A percentile compares a stretch with the other conserved stretches of the same genome.
Evolutionary conservation across 176 grass and related monocot species (phyloP).

Genomic region (Bonia amplexicaulis): DNA sequence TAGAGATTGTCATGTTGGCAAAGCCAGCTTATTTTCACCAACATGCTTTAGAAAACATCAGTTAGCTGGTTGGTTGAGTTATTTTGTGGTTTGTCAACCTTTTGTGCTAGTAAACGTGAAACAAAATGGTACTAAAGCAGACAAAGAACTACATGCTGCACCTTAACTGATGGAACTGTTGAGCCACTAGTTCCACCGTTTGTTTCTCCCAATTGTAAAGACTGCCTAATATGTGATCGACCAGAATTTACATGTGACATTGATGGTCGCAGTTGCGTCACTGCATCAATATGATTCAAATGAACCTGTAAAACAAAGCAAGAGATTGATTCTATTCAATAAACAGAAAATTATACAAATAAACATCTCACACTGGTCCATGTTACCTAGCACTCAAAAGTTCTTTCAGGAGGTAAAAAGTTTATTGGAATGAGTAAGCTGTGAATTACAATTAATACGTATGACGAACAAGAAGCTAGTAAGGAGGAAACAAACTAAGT

Average conservation of each 20-base stretch:
- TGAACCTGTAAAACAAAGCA: slow-evolving; percentile 58
- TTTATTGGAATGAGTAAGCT: neutral
- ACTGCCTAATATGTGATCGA: slow-evolving; percentile 27
- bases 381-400: neutral
- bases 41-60: neutral
- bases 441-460: neutral
- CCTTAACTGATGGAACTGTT: slow-evolving; percentile 22
- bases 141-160: neutral
- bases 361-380: neutral
- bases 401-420: slow-evolving; percentile 9
- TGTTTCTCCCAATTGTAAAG: slow-evolving; percentile 33
- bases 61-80: neutral
- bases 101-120: neutral
- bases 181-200: slow-evolving; percentile 1
- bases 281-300: slow-evolving; percentile 79
- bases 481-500: neutral
- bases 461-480: neutral
- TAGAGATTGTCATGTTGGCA: neutral
- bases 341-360: neutral
- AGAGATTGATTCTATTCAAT: neutral
- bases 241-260: slow-evolving; percentile 45
- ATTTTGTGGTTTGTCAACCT: neutral
- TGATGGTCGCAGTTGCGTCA: slow-evolving; percentile 65
- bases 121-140: slow-evolving; percentile 13
- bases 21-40: neutral